Evolutionary conservation across 371 early-diverging fungal species (phyloP).

Genomic region (Smittium culicis): DNA sequence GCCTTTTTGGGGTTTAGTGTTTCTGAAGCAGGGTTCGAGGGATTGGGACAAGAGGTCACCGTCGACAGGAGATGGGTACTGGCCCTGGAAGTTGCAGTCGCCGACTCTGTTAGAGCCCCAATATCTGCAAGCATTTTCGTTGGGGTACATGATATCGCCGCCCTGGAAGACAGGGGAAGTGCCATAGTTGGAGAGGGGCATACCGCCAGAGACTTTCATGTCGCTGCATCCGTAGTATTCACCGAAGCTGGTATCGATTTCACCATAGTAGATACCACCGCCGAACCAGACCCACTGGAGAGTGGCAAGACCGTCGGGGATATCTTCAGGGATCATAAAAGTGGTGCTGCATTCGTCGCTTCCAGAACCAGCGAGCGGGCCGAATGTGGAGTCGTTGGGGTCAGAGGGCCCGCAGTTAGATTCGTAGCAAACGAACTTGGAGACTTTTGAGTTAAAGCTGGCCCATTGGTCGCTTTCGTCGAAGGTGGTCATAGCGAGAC

Average conservation of each 20-base stretch:
- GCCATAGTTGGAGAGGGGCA: background rate
- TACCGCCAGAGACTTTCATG: slow-evolving; percentile 35
- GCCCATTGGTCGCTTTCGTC: slow-evolving; percentile 35
- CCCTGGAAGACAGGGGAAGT: slow-evolving; percentile 27
- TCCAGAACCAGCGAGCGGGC: slow-evolving; percentile 33
- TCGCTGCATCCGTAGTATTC: slow-evolving; percentile 42
- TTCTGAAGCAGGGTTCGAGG: slow-evolving; percentile 29
- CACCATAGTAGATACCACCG: slow-evolving; percentile 39
- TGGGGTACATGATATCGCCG: slow-evolving; percentile 38
- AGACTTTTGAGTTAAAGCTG: slow-evolving; percentile 34
- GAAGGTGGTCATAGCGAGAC: slow-evolving; percentile 41
- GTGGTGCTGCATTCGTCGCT: slow-evolving; percentile 32
- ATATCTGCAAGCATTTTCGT: slow-evolving; percentile 38
- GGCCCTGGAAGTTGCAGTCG: slow-evolving; percentile 35
- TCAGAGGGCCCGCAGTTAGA: slow-evolving; percentile 35
- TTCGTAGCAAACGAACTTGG: slow-evolving; percentile 43
- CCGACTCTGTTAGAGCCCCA: slow-evolving; percentile 41
- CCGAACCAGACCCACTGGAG: slow-evolving; percentile 50
- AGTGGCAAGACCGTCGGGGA: slow-evolving; percentile 38
- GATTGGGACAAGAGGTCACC: slow-evolving; percentile 31
- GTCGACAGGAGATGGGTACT: slow-evolving; percentile 19
- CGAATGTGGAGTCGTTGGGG: slow-evolving; percentile 24
- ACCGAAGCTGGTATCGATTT: slow-evolving; percentile 34
- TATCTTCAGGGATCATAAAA: slow-evolving; percentile 35
- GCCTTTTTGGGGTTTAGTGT: slow-evolving; percentile 15